Conservation (phyloP, 176 grass and related monocot species). For the Oryza officinalis region DNA sequence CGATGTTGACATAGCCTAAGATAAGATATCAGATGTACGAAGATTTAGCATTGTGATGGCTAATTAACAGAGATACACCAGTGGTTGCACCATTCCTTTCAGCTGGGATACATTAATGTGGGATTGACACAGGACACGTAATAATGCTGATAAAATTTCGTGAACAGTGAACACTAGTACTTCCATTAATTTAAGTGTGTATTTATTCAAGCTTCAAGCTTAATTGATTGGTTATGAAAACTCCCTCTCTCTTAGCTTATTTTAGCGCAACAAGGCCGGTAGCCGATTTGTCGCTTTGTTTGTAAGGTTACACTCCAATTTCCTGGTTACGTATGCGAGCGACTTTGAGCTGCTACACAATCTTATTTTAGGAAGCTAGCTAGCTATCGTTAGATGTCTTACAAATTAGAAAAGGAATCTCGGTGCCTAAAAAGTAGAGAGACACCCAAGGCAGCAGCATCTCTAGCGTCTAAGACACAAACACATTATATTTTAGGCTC, state of each 20-base stretch:
- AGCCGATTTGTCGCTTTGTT: conserved; percentile 41
- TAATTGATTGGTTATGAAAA: conserved; percentile 13
- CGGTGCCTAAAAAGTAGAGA: conserved; percentile 55
- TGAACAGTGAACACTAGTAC: not conserved
- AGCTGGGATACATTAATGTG: not conserved
- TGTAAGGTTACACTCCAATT: conserved; percentile 26
- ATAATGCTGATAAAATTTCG: not conserved
- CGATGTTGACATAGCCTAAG: not conserved
- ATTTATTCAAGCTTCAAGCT: not conserved
- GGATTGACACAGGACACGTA: conserved; percentile 9
- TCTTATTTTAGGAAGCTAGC: conserved; percentile 46
- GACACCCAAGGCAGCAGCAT: conserved; percentile 29
- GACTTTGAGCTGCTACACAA: conserved; percentile 32
- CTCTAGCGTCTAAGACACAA: conserved; percentile 56
- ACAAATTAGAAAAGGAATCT: conserved; percentile 45
- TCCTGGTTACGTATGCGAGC: conserved; percentile 43
- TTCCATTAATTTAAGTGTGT: not conserved
- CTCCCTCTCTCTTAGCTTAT: not conserved
- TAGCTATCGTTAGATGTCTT: conserved; percentile 24
- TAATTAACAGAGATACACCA: conserved; percentile 20
- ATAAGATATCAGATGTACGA: not conserved
- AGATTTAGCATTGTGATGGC: not conserved
- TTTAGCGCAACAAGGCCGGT: conserved; percentile 29
- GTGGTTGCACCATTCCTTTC: conserved; percentile 31
- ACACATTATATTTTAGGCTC: conserved; percentile 54